Conservation (phyloP, 495 filamentous ascomycete species). For the Daldinia decipiens region DNA sequence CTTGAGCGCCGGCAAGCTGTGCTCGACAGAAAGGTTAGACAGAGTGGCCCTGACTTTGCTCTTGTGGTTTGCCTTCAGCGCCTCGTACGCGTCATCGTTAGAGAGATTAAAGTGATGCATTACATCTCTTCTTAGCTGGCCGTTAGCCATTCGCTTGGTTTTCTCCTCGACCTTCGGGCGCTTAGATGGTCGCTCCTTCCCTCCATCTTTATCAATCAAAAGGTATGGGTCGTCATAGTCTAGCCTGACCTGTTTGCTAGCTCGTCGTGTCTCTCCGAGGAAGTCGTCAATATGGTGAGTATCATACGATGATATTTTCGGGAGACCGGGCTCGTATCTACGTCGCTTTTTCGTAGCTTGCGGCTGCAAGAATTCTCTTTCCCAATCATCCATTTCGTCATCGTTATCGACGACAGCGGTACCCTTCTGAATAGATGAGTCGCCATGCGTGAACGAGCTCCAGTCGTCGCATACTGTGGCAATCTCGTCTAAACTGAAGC, state of each 20-base stretch:
- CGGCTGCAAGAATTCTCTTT: conserved; percentile 58
- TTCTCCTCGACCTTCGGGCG: conserved; percentile 56
- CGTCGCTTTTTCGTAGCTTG: conserved; percentile 53
- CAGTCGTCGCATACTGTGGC: conserved; percentile 85
- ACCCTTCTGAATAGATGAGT: conserved; percentile 33
- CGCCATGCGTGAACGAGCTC: conserved; percentile 65
- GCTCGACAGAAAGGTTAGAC: conserved; percentile 85
- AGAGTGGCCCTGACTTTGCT: conserved; percentile 93
- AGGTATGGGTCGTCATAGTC: conserved; percentile 91
- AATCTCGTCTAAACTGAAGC: conserved; percentile 77
- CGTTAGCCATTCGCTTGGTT: conserved; percentile 65
- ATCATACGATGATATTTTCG: conserved; percentile 54
- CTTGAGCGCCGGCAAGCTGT: conserved; percentile 88
- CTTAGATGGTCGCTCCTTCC: conserved; percentile 63
- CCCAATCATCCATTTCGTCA: conserved; percentile 66
- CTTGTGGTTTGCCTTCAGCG: conserved; percentile 94
- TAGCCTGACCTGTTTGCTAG: conserved; percentile 80
- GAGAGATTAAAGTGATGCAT: conserved; percentile 90
- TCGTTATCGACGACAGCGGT: conserved; percentile 41
- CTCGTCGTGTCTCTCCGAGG: conserved; percentile 68
- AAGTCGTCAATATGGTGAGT: conserved; percentile 62
- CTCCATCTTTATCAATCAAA: conserved; percentile 71
- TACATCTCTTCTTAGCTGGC: conserved; percentile 67
- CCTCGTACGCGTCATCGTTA: conserved; percentile 94
- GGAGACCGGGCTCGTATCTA: conserved; percentile 52